Evolutionary conservation across 805 yeast species (phyloP).

Genomic region (Maudiozyma barnettii): DNA sequence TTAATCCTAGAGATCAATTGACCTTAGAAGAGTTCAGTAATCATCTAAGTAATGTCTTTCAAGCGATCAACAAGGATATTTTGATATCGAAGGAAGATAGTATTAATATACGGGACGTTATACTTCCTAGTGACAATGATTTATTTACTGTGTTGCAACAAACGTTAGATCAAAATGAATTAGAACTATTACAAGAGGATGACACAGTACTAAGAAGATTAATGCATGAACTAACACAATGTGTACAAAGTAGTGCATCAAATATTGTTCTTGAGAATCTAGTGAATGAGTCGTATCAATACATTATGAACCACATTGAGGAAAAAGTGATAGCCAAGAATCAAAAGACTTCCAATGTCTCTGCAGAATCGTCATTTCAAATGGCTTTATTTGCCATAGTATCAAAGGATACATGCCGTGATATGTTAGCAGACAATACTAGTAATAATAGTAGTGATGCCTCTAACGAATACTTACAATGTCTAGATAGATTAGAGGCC

Average conservation of each 20-base stretch:
- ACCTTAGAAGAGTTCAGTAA: slow-evolving; percentile 50
- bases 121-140: slow-evolving; percentile 41
- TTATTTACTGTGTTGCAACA: slow-evolving; percentile 48
- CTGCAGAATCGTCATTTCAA: slow-evolving; percentile 12
- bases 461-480: slow-evolving; percentile 17
- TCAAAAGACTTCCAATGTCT: slow-evolving; percentile 4
- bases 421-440: slow-evolving; percentile 14
- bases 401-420: slow-evolving; percentile 21
- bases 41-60: slow-evolving; percentile 32
- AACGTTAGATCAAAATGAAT: slow-evolving; percentile 37
- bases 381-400: slow-evolving; percentile 25
- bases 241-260: slow-evolving; percentile 28
- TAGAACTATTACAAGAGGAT: slow-evolving; percentile 23
- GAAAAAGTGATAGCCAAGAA: slow-evolving; percentile 10
- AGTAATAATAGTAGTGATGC: slow-evolving; percentile 8
- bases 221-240: slow-evolving; percentile 38
- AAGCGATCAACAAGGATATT: slow-evolving; percentile 22
- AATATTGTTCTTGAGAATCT: slow-evolving; percentile 21
- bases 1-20: slow-evolving; percentile 68
- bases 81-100: slow-evolving; percentile 22
- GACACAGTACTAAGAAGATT: slow-evolving; percentile 28
- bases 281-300: slow-evolving; percentile 25
- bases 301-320: slow-evolving; percentile 20
- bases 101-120: slow-evolving; percentile 15
- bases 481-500: slow-evolving; percentile 31